phyloP scores from a whole-genome alignment of 495 filamentous ascomycete species.

The Glonium stellatum region DNA sequence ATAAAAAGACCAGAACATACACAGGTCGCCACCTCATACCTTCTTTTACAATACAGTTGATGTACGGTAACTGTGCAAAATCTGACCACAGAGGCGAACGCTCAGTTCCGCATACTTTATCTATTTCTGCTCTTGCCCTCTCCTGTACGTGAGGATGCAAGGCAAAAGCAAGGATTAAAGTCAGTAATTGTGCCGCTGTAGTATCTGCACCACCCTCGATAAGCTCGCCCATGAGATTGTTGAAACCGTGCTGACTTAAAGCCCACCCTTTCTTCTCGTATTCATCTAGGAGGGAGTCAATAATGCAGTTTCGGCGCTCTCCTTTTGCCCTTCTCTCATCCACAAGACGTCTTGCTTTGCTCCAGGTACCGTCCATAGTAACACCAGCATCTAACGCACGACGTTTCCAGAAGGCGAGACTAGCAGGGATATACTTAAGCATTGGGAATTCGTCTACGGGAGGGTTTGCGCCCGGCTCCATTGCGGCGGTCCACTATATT shows the following conservation, averaged over 20 bases:
- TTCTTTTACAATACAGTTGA: constrained; percentile 2
- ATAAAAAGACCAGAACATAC: too few relatives aligned
- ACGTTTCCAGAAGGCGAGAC: neutral
- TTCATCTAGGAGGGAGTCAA: constrained; percentile 1
- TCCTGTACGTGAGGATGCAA: neutral
- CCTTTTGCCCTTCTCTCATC: neutral
- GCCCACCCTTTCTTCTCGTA: constrained; percentile 6
- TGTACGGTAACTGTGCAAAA: neutral
- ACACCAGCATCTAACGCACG: neutral
- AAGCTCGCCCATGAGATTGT: constrained; percentile 3
- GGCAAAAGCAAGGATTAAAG: neutral
- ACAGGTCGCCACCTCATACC: constrained; percentile 2
- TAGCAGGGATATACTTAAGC: neutral
- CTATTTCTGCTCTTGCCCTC: neutral
- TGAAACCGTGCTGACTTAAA: neutral
- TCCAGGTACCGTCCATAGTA: constrained; percentile 2
- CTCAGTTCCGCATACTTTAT: constrained; percentile 1
- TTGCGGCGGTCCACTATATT: neutral
- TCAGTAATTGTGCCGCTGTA: neutral
- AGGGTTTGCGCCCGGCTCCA: neutral
- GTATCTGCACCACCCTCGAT: constrained; percentile 1
- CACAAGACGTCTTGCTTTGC: neutral
- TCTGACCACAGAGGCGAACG: neutral
- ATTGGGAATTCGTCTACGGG: neutral
- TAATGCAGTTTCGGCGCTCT: constrained; percentile 1